Conservation (phyloP, 805 yeast species). For the Wickerhamiella brachini region DNA sequence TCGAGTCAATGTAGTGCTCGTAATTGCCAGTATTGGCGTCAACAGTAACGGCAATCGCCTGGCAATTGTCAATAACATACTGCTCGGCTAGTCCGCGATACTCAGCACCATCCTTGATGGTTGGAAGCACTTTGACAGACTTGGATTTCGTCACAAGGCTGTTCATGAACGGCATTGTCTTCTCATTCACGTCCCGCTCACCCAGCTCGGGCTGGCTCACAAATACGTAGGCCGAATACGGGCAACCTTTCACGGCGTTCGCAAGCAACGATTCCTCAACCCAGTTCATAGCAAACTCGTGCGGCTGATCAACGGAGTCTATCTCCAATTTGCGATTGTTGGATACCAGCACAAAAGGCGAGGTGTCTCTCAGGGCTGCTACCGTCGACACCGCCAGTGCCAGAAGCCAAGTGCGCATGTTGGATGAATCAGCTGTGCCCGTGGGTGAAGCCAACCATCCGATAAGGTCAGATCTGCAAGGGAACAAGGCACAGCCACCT, state of each 20-base stretch:
- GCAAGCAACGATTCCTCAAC: slow-evolving; percentile 6
- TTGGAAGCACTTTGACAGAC: slow-evolving; percentile 9
- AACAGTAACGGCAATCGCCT: slow-evolving; percentile 33
- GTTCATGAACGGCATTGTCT: slow-evolving; percentile 19
- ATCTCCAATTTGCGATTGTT: slow-evolving; percentile 3
- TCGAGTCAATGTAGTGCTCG: slow-evolving; percentile 47
- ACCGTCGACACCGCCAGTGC: slow-evolving; percentile 1
- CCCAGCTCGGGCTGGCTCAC: slow-evolving; percentile 41
- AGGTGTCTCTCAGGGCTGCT: slow-evolving; percentile 10
- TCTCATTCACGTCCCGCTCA: slow-evolving; percentile 27
- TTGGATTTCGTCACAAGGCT: slow-evolving; percentile 4
- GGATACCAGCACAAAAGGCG: slow-evolving; percentile 13
- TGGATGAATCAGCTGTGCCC: not conserved
- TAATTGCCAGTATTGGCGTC: slow-evolving; percentile 30
- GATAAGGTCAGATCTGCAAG: not conserved
- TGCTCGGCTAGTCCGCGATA: slow-evolving; percentile 5
- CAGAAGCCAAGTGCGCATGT: slow-evolving; percentile 1
- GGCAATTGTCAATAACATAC: slow-evolving; percentile 32
- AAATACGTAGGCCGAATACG: slow-evolving; percentile 43
- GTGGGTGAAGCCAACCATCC: not conserved
- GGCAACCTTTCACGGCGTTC: slow-evolving; percentile 25
- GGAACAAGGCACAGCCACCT: no score
- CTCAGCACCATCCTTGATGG: slow-evolving; percentile 6
- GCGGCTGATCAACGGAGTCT: not conserved
- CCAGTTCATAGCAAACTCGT: slow-evolving; percentile 3